Evolutionary conservation across 129 eudicot species (phyloP).

Genomic region (Lactuca sativa): DNA sequence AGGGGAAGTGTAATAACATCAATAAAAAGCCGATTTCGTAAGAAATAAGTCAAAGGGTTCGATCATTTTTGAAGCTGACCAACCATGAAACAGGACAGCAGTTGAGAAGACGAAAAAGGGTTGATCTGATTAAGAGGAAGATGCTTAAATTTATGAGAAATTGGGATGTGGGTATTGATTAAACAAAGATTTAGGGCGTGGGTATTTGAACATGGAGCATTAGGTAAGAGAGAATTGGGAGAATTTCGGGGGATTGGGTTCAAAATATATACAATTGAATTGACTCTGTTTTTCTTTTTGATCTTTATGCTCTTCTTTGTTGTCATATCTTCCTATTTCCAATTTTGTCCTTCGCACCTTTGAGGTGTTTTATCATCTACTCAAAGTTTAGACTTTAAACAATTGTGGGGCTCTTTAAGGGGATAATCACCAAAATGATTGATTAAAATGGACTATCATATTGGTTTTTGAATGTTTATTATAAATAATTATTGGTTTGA

Average conservation of each 20-base stretch:
- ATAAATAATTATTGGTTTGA: too few relatives aligned
- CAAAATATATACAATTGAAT: slow-evolving; percentile 33
- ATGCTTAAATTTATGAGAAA: slow-evolving; percentile 19
- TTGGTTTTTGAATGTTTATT: too few relatives aligned
- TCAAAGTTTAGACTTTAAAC: slow-evolving; percentile 15
- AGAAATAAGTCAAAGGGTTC: slow-evolving; percentile 17
- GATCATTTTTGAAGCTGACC: slow-evolving; percentile 25
- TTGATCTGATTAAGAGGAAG: slow-evolving; percentile 1
- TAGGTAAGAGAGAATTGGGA: slow-evolving; percentile 37
- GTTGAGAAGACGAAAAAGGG: slow-evolving; percentile 20
- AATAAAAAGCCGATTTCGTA: neutral
- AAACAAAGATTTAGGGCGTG: slow-evolving; percentile 35
- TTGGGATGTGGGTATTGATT: slow-evolving; percentile 40
- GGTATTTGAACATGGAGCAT: slow-evolving; percentile 43
- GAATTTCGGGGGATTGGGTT: slow-evolving; percentile 51
- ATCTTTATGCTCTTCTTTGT: slow-evolving; percentile 19
- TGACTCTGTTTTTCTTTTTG: slow-evolving; percentile 28
- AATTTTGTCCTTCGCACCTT: slow-evolving; percentile 31
- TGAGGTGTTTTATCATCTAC: slow-evolving; percentile 31
- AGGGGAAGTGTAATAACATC: neutral
- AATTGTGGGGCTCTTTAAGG: slow-evolving; percentile 7
- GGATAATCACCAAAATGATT: neutral
- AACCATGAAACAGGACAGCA: slow-evolving; percentile 12
- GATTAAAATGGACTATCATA: neutral
- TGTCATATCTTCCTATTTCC: slow-evolving; percentile 27